phyloP scores from a whole-genome alignment of 768 basidiomycete genomes.

The Hygrocybe punicea region DNA sequence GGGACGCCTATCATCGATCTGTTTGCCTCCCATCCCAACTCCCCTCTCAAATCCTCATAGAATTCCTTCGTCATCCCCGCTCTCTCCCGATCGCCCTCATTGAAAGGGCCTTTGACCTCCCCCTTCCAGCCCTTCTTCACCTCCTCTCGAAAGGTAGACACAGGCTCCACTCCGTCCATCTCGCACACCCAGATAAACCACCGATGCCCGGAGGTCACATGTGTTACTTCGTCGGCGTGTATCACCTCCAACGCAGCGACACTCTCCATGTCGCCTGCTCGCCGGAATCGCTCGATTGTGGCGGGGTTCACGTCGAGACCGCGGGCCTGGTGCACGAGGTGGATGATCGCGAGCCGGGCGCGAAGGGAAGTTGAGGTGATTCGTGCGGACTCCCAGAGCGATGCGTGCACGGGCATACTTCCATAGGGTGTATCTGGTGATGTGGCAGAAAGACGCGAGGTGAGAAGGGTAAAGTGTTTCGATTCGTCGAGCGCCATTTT shows the following conservation, averaged over 20 bases:
- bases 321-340: conserved; percentile 80
- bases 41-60: conserved; percentile 68
- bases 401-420: conserved; percentile 69
- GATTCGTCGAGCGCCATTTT: conserved; percentile 84
- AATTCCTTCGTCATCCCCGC: conserved; percentile 71
- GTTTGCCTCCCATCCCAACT: too few species aligned
- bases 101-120: conserved; percentile 79
- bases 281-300: conserved; percentile 69
- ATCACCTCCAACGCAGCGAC: conserved; percentile 70
- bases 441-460: conserved; percentile 55
- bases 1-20: too few species aligned
- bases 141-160: conserved; percentile 64
- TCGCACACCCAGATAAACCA: conserved; percentile 81
- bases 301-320: conserved; percentile 82
- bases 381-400: conserved; percentile 74
- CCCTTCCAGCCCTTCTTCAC: conserved; percentile 69
- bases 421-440: conserved; percentile 70
- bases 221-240: conserved; percentile 77
- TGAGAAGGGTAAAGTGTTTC: conserved; percentile 75
- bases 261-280: conserved; percentile 63
- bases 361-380: conserved; percentile 65
- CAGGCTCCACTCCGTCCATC: conserved; percentile 47
- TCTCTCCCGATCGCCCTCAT: conserved; percentile 64
- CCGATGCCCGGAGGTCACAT: conserved; percentile 77
- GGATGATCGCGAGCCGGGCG: conserved; percentile 76